Evolutionary conservation across 2,329 filamentous ascomycete genomes (phyloP).

Genomic region (Trichoderma polysporum): DNA sequence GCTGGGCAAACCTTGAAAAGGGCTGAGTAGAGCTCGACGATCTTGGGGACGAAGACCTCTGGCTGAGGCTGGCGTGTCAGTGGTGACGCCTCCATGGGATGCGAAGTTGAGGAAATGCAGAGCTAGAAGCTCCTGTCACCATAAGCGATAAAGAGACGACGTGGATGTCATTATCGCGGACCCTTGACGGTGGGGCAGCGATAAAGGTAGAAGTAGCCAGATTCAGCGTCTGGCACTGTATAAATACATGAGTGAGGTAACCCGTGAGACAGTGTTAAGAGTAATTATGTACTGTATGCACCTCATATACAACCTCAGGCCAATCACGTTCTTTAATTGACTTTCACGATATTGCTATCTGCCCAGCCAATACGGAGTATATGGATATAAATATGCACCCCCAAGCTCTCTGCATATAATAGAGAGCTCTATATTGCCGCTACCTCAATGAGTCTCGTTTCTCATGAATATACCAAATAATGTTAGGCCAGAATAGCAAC

Average conservation of each 20-base stretch:
- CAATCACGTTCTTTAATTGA: slow-evolving; percentile 8
- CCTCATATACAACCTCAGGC: neutral
- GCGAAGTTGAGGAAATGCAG: slow-evolving; percentile 6
- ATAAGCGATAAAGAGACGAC: slow-evolving; percentile 15
- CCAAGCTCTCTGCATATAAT: neutral
- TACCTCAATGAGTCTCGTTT: neutral
- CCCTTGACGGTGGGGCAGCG: slow-evolving; percentile 6
- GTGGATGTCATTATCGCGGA: slow-evolving; percentile 17
- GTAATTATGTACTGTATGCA: neutral
- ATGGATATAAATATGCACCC: neutral
- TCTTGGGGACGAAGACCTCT: slow-evolving; percentile 89
- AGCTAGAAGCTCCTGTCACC: slow-evolving; percentile 18
- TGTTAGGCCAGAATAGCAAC: neutral
- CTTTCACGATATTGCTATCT: neutral
- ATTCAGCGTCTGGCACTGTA: neutral
- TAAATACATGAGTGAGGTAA: no score
- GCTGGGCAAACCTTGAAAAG: slow-evolving; percentile 66
- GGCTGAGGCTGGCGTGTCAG: slow-evolving; percentile 90
- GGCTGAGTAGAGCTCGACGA: slow-evolving; percentile 82
- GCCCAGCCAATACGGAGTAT: neutral
- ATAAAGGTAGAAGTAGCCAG: neutral
- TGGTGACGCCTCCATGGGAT: slow-evolving; percentile 79
- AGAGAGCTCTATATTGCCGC: neutral
- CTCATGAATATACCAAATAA: neutral
- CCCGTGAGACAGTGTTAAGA: neutral